Percentiles rank a stretch among this genome's conserved stretches.
Conservation (phyloP, 495 filamentous ascomycete species). For the Evansstolkia leycettana region DNA sequence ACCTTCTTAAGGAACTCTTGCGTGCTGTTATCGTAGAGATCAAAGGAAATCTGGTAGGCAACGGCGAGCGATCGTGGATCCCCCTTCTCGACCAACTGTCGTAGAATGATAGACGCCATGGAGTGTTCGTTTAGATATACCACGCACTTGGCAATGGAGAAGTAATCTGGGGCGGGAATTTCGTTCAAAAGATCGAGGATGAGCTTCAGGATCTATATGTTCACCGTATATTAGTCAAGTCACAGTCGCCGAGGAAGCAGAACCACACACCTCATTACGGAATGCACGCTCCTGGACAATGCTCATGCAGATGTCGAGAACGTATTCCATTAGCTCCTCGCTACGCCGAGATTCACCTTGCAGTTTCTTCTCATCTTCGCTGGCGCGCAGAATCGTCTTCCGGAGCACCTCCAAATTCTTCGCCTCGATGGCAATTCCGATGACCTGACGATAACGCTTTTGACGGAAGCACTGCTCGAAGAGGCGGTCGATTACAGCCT, state of each 20-base stretch:
- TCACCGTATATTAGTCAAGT: slow-evolving; percentile 13
- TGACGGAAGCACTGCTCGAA: slow-evolving; percentile 84
- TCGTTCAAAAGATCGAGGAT: slow-evolving; percentile 82
- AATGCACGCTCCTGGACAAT: slow-evolving; percentile 89
- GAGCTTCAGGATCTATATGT: slow-evolving; percentile 63
- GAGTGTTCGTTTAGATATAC: slow-evolving; percentile 90
- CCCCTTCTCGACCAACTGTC: slow-evolving; percentile 67
- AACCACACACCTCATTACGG: slow-evolving; percentile 52
- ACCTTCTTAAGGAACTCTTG: slow-evolving; percentile 94
- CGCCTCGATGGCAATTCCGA: slow-evolving; percentile 95
- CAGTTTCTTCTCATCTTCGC: slow-evolving; percentile 64
- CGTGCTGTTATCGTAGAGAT: slow-evolving; percentile 94
- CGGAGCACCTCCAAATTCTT: slow-evolving; percentile 85
- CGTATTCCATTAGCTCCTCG: slow-evolving; percentile 94
- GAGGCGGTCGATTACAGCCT: slow-evolving; percentile 71
- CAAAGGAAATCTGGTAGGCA: slow-evolving; percentile 96
- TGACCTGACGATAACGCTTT: slow-evolving; percentile 89
- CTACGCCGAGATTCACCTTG: slow-evolving; percentile 49
- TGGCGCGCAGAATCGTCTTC: slow-evolving; percentile 69
- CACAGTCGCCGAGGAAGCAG: slow-evolving; percentile 2
- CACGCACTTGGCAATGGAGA: slow-evolving; percentile 95
- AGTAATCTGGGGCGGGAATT: slow-evolving; percentile 85
- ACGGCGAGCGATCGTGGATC: slow-evolving; percentile 66
- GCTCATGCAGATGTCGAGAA: slow-evolving; percentile 91
- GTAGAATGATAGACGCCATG: slow-evolving; percentile 80